These are phyloP conservation scores for Fusarium caatingaense DNA, from an alignment of 2,329 filamentous ascomycete species.

Conservation along the genomic window DNA sequence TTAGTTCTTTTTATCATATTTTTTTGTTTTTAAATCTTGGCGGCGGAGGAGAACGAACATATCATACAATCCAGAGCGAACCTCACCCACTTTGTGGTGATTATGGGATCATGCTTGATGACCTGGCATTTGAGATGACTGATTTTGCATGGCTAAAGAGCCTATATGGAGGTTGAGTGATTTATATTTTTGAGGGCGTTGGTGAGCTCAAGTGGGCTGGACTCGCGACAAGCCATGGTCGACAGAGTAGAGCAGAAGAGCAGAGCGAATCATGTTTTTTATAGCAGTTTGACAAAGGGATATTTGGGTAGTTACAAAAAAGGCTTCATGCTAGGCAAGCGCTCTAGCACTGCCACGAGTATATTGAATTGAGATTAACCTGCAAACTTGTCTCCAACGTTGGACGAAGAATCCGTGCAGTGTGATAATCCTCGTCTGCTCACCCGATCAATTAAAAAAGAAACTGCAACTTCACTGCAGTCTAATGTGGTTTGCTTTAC, in stretches of 20 bases:
- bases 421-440: background rate
- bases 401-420: background rate
- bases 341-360: constrained; percentile 41
- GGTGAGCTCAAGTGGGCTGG: constrained; percentile 48
- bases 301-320: constrained; percentile 46
- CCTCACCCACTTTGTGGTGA: constrained; percentile 38
- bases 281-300: constrained; percentile 40
- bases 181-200: constrained; percentile 44
- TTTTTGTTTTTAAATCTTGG: constrained; percentile 39
- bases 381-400: constrained; percentile 9
- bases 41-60: constrained; percentile 30
- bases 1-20: constrained; percentile 46
- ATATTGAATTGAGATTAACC: constrained; percentile 35
- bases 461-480: background rate
- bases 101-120: constrained; percentile 50
- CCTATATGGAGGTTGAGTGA: constrained; percentile 45
- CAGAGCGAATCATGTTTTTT: constrained; percentile 41
- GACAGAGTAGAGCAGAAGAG: constrained; percentile 37
- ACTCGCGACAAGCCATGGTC: constrained; percentile 39
- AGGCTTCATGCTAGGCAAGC: constrained; percentile 42
- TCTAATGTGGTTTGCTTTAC: background rate
- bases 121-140: constrained; percentile 47
- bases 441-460: background rate
- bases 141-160: constrained; percentile 45
- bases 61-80: constrained; percentile 43